Conservation (phyloP, 208 protist species). For the Naegleria fowleri region DNA sequence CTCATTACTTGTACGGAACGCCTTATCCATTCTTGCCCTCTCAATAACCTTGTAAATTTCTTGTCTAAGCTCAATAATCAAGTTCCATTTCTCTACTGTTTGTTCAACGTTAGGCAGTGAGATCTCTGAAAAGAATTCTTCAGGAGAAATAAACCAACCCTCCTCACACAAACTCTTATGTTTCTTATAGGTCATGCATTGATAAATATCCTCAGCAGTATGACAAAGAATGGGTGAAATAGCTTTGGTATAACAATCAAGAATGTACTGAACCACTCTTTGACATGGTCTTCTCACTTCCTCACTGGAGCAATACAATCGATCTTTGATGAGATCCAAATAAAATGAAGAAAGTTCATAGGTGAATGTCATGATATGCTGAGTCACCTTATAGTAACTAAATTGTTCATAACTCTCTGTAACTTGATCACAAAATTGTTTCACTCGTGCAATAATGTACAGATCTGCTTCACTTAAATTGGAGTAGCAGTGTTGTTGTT, state of each 20-base stretch:
- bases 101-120: not conserved
- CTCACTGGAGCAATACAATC: conserved; percentile 54
- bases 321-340: conserved; percentile 59
- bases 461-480: conserved; percentile 1
- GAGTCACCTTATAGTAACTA: conserved; percentile 8
- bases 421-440: conserved; percentile 34
- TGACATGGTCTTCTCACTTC: conserved; percentile 49
- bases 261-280: conserved; percentile 37
- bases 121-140: not conserved
- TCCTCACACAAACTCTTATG: not conserved
- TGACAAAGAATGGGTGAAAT: conserved; percentile 56
- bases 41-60: conserved; percentile 2
- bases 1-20: not conserved
- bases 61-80: not conserved
- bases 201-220: conserved; percentile 52
- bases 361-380: conserved; percentile 7
- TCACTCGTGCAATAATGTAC: conserved; percentile 45
- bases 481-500: conserved; percentile 15
- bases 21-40: not conserved
- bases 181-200: conserved; percentile 36
- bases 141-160: not conserved
- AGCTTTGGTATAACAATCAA: conserved; percentile 37
- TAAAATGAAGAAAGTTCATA: conserved; percentile 55
- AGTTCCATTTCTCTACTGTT: not conserved
- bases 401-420: conserved; percentile 34